Evolutionary conservation across 495 filamentous ascomycete species (phyloP).

Genomic region (Hypoxylon crocopeplum): DNA sequence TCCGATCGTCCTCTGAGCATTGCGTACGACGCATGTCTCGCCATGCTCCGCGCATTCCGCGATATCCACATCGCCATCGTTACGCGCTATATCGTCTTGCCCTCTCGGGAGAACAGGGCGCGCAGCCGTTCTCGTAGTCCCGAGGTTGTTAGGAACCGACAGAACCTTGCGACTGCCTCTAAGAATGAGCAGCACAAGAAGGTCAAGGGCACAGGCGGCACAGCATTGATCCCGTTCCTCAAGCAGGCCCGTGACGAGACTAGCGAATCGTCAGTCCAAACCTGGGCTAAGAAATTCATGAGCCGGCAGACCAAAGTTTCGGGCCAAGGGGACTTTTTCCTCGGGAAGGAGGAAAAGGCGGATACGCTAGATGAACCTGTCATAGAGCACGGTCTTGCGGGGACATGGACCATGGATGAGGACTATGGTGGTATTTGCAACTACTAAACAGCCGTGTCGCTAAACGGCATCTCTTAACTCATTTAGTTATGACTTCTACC

Average conservation of each 20-base stretch:
- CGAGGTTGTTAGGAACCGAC: conserved; percentile 48
- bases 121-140: conserved; percentile 55
- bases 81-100: conserved; percentile 91
- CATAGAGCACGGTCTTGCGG: conserved; percentile 79
- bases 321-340: conserved; percentile 59
- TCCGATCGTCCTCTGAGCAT: conserved; percentile 70
- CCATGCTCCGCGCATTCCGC: conserved; percentile 87
- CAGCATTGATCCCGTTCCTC: conserved; percentile 89
- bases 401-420: conserved; percentile 85
- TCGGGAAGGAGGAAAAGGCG: conserved; percentile 63
- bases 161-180: conserved; percentile 72
- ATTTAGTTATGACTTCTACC: no score
- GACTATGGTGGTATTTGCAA: conserved; percentile 66
- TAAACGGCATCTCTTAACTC: no score
- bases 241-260: conserved; percentile 97
- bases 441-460: conserved; percentile 48
- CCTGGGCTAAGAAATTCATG: conserved; percentile 79
- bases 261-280: conserved; percentile 85
- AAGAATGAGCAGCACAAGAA: conserved; percentile 61
- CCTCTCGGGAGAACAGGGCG: conserved; percentile 56
- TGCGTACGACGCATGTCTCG: conserved; percentile 89
- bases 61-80: conserved; percentile 98
- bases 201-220: conserved; percentile 90
- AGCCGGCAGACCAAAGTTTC: conserved; percentile 56
- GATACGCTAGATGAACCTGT: conserved; percentile 58